Evolutionary conservation across 2,329 filamentous ascomycete species (phyloP), one percentile per base, ranked within the genome.

Genomic region (Ascocoryne sarcoides): DNA sequence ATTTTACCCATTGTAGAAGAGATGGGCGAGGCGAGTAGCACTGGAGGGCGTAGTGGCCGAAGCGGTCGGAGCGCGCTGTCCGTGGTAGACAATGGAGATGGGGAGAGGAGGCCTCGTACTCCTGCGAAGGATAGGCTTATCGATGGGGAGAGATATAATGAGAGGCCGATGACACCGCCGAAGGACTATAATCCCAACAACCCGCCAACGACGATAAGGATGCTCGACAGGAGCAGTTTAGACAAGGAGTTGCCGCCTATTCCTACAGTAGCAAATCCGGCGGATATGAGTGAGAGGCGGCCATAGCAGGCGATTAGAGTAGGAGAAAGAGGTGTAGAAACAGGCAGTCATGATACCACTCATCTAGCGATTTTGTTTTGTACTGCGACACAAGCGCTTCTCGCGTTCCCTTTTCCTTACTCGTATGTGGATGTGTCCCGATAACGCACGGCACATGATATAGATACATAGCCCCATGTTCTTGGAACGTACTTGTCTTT

Each of bases 1-100:
- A 78, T 71, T 1, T 65, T 96, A 2, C 90, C 90, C 0, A 81
- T 95, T 8, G 88, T 96, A 5, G 85, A 95, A 51, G 90, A 96
- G 63, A 82, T 79, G n/a, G 84, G 79, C 4, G 90, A 95, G 61
- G 80, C 71, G 8, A 75, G 71, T 5, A 85, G 82, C 44, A 71
- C 78, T 17, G 76, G 78, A 2, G 75, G 71, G 20, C 71, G 71
- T 39, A 76, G 73, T 45, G 23, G 23, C 12, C 23, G 23, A 26
- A 71, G 71, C 31, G 75, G 72, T 44, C 61, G 56, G 14, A 57
- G 51, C 37, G 45, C 55, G 20, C 23, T 26, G 7, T 7, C 7
- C 12, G 50, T 57, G 30, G 36, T 66, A 58, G 36, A 64, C 55
- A 32, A 58, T 54, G 14, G 51, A 45, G n/a, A 57, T 51, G 31